Evolutionary conservation across 164 flowering plant species (phyloP), one percentile per base, ranked within the genome.

Genomic region (Stephania cephalantha): DNA sequence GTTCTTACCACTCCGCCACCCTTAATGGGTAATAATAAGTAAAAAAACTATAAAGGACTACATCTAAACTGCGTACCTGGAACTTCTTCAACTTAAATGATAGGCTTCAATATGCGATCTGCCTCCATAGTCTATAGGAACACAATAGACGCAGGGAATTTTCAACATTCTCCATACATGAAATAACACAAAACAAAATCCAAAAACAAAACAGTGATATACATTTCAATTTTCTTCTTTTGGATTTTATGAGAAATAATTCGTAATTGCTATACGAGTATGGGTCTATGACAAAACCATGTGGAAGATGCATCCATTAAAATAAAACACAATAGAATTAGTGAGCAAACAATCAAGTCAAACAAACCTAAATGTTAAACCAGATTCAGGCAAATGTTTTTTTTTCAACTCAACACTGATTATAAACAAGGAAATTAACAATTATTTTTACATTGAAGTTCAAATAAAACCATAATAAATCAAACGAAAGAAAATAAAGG

Each of bases 51-150:
- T 42, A 8, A 29, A 29, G 30, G 17, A 6, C 0, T 13, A 29
- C 48, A 73, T 46, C 45, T 50, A 52, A 52, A 3, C 46, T 70
- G 4, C 69, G 52, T 73, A 91, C 98, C 93, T 78, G 91, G 83
- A 83, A 82, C 82, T 83, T 91, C 99, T 74, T 93, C 95, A 76
- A 91, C 89, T 6, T 92, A 93, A 71, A 89, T 82, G 42, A 95
- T 90, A 64, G 94, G 95, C 78, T 87, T 90, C 66, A 91, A 75
- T 76, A 95, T 84, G 75, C 92, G 86, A 77, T 91, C 98, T 66
- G 99, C 85, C 80, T 88, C 88, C 77, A 95, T 84, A n/a, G 78
- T 78, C 97, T 95, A 91, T 75, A 69, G 78, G 65, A 61, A 71
- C 25, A 74, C 66, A 50, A 30, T 46, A 22, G 76, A 72, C 29